phyloP scores from a whole-genome alignment of 2,329 filamentous ascomycete species.

The Paraphaeosphaeria minitans region DNA sequence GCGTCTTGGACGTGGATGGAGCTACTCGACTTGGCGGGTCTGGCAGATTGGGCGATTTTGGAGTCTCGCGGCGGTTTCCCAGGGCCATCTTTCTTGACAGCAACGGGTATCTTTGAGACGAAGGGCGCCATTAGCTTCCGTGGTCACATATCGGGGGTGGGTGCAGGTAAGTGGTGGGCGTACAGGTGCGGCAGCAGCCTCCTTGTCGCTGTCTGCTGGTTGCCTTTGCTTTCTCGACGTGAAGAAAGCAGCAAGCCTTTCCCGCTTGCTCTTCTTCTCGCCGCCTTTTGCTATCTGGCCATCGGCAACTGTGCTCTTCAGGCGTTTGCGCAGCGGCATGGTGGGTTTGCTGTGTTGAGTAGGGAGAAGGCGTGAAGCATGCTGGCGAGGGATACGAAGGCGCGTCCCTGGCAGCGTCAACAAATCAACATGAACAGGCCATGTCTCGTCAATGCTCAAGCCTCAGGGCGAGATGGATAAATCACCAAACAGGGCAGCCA shows the following conservation, averaged over 20 bases:
- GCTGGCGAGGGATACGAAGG: slow-evolving; percentile 24
- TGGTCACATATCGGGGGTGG: slow-evolving; percentile 7
- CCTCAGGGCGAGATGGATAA: slow-evolving; percentile 16
- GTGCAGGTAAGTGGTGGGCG: slow-evolving; percentile 15
- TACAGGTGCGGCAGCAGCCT: slow-evolving; percentile 28
- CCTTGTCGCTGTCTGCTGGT: slow-evolving; percentile 19
- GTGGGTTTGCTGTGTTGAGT: slow-evolving; percentile 13
- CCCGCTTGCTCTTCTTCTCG: slow-evolving; percentile 37
- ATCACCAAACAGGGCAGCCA: slow-evolving; percentile 40
- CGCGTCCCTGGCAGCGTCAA: slow-evolving; percentile 26
- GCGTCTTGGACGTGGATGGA: slow-evolving; percentile 18
- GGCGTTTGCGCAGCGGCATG: slow-evolving; percentile 37
- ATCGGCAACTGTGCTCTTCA: slow-evolving; percentile 11
- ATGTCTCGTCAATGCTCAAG: slow-evolving; percentile 16
- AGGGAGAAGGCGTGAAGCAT: slow-evolving; percentile 25
- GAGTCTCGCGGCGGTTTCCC: slow-evolving; percentile 20
- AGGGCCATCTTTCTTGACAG: slow-evolving; percentile 14
- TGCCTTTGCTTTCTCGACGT: slow-evolving; percentile 33
- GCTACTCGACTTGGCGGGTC: slow-evolving; percentile 16
- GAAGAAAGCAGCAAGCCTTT: slow-evolving; percentile 40
- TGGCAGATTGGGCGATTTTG: slow-evolving; percentile 21
- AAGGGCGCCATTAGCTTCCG: slow-evolving; percentile 25
- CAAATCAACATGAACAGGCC: slow-evolving; percentile 28
- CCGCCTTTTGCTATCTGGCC: slow-evolving; percentile 21
- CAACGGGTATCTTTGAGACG: slow-evolving; percentile 23